phyloP scores from a whole-genome alignment of 768 basidiomycete genomes.

The Gloeopeniophorella convolvens region DNA sequence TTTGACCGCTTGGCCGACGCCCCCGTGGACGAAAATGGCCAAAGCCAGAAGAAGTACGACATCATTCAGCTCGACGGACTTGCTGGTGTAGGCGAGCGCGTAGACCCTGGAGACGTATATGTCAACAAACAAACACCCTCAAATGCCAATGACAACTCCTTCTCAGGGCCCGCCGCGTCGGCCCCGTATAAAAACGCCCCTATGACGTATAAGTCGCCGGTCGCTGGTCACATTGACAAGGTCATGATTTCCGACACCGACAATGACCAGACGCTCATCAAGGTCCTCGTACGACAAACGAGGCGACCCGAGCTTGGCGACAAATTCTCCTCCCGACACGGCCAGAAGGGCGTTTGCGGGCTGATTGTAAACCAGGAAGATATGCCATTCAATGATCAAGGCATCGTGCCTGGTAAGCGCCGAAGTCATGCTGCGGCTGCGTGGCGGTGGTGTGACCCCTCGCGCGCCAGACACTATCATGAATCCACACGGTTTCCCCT shows the following conservation, averaged over 20 bases:
- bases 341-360: constrained; percentile 98
- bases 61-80: constrained; percentile 91
- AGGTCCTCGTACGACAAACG: constrained; percentile 95
- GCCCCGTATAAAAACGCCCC: constrained; percentile 90
- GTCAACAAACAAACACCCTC: constrained; percentile 96
- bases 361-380: constrained; percentile 98
- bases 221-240: constrained; percentile 94
- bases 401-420: constrained; percentile 77
- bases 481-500: constrained; percentile 99
- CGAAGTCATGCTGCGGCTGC: neutral
- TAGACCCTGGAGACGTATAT: constrained; percentile 90
- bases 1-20: constrained; percentile 95
- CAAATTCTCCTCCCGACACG: constrained; percentile 97
- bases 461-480: constrained; percentile 83
- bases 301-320: constrained; percentile 94
- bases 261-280: constrained; percentile 93
- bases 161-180: constrained; percentile 75
- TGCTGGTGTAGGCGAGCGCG: constrained; percentile 89
- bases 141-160: constrained; percentile 88
- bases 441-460: constrained; percentile 13
- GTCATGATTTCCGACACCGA: constrained; percentile 97
- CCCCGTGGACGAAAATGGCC: constrained; percentile 76
- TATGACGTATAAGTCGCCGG: constrained; percentile 89
- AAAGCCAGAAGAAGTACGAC: constrained; percentile 76
- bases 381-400: constrained; percentile 98